Conservation (phyloP, 1,284 basidiomycete species). For the Austroboletus olivaceoglutinosus region DNA sequence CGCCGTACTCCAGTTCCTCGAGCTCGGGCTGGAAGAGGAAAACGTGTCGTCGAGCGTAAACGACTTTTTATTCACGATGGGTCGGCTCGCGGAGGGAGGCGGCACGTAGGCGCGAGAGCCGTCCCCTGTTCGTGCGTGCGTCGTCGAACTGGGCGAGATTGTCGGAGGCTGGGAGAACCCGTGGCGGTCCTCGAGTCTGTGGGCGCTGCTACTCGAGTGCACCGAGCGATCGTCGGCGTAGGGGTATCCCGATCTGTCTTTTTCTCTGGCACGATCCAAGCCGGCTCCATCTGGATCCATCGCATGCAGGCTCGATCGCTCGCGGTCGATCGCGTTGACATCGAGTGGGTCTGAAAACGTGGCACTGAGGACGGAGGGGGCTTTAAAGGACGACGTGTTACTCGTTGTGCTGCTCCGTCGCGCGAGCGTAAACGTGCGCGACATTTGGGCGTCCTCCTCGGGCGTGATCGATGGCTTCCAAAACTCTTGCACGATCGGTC, state of each 20-base stretch:
- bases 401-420: conserved; percentile 42
- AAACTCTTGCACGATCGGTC: conserved; percentile 34
- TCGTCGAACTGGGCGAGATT: conserved; percentile 15
- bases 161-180: conserved; percentile 8
- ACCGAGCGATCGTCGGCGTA: conserved; percentile 26
- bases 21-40: conserved; percentile 20
- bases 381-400: conserved; percentile 34
- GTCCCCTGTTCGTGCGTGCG: conserved; percentile 16
- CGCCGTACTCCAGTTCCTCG: conserved; percentile 19
- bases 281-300: conserved; percentile 31
- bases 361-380: conserved; percentile 31
- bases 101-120: conserved; percentile 21
- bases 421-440: conserved; percentile 35
- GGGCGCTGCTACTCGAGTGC: conserved; percentile 3
- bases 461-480: conserved; percentile 46
- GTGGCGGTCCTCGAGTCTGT: conserved; percentile 16
- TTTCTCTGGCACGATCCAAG: conserved; percentile 23
- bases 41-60: conserved; percentile 28
- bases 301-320: conserved; percentile 23
- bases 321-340: conserved; percentile 22
- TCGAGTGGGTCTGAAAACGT: conserved; percentile 29
- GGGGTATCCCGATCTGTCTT: conserved; percentile 16
- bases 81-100: conserved; percentile 32
- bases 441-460: conserved; percentile 41
- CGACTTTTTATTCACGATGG: conserved; percentile 30